Base-by-base conservation (phyloP, 148 eudicot species). In the Chenopodium album region DNA sequence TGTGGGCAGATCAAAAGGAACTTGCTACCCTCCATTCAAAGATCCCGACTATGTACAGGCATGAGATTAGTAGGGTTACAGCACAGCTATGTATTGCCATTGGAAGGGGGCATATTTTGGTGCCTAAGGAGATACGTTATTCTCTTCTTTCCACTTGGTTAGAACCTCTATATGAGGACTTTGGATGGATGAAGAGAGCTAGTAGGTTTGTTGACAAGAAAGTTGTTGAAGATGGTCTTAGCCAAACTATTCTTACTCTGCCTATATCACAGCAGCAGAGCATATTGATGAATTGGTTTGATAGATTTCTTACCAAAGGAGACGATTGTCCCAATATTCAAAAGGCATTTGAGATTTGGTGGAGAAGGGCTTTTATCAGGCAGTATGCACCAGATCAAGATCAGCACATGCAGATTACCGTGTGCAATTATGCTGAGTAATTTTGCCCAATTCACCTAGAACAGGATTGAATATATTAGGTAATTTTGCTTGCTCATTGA, bases 311-410 rank as follows among this genome's bases (percentile, higher is more conserved):
- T 34, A 87, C 88, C 46, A 93, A 90, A 86, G 98, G 98, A 14
- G 97, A 93, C 32, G 98, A 95, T 66, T 95, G 97, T 79, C 98
- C 98, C 4, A 95, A 95, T 88, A 91, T 95, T 67, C 97, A 93
- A 88, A 91, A 89, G 78, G 98, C 98, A 7, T 95, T 95, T 81
- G 96, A 95, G 86, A 89, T 93, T 79, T 95, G 98, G 98, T 95
- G 98, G 98, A 90, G 96, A 85, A 84, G 98, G 80, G 91, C 96
- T 86, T 95, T 95, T 64, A 84, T 95, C 63, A 91, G 91, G 84
- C 93, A 90, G 73, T 92, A 87, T 80, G 88, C 82, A 65, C 37
- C 84, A 34, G 94, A 90, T 63, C 86, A 81, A 50, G 89, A 83
- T 81, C 84, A 78, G 64, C 87, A 88, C 74, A 72, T 95, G 90